Base-by-base conservation (phyloP, 768 basidiomycete genomes). In the Lyophyllum semitale region DNA sequence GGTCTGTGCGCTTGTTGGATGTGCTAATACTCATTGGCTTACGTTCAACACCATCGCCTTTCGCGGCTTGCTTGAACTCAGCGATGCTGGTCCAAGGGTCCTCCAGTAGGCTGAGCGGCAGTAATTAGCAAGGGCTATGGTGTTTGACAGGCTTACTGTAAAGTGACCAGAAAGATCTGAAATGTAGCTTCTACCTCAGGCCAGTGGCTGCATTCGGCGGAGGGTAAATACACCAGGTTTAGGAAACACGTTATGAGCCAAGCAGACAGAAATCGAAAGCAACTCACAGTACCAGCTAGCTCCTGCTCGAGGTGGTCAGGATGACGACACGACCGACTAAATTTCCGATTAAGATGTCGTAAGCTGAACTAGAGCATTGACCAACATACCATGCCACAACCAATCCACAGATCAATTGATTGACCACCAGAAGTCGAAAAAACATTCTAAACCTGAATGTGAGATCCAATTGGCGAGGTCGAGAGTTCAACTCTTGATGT, bases 31-130 rank as follows among this genome's bases (percentile, higher is more conserved):
- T 23, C 30, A 51, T 9, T 18, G 2, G 60, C 73, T 50, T 62
- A 77, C 78, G 53, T 67, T 84, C 81, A 25, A 83, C 75, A 4
- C 82, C 82, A 59, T 84, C 83, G 59, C 71, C 70, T 42, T 78
- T 78, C 1, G 80, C 81, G 1, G 80, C 78, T 50, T 73, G 59
- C 50, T 71, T 76, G 67, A 70, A 83, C 29, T 67, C 65, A 9
- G 69, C 63, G 22, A 81, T 65, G 51, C 78, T 54, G 4, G 62
- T 59, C 44, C 65, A 60, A 20, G 82, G 80, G 53, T 83, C 79
- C 4, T 73, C 68, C 71, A 13, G 71, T 75, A n/a, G 77, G 77
- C 73, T 77, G 37, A 2, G 20, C 18, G n/a, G 22, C 43, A 23
- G 0, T 29, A 9, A 3, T 20, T 13, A n/a, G 5, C 32, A 51